phyloP scores from a whole-genome alignment of 208 protist genomes.

The Acanthamoeba healyi region DNA sequence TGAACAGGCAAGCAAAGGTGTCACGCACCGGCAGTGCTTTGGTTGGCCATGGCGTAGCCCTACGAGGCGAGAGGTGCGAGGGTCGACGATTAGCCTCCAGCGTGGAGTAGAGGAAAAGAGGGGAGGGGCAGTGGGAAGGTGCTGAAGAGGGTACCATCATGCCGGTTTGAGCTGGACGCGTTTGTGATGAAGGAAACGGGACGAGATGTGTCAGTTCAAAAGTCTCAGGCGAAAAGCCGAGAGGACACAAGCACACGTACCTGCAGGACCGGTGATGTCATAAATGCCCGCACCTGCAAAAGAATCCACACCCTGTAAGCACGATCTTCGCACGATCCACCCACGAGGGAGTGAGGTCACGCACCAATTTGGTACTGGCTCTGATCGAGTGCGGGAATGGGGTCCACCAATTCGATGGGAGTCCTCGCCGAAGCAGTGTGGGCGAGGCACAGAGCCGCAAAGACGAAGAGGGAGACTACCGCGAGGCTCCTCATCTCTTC shows the following conservation, averaged over 20 bases:
- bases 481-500: conserved; percentile 3
- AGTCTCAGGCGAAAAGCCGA: not conserved
- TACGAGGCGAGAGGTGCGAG: no score
- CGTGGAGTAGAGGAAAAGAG: no score
- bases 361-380: conserved; percentile 26
- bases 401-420: not conserved
- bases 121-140: not conserved
- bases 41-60: conserved; percentile 82
- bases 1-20: not conserved
- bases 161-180: conserved; percentile 55
- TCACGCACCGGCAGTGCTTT: conserved; percentile 61
- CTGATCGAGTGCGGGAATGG: not conserved
- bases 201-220: not conserved
- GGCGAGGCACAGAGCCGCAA: not conserved
- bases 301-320: not conserved
- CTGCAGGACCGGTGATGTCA: conserved; percentile 86
- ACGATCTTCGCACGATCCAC: not conserved
- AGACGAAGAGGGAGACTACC: not conserved
- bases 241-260: not conserved
- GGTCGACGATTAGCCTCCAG: no score
- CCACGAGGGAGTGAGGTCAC: not conserved
- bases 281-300: conserved; percentile 81
- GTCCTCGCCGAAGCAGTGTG: not conserved
- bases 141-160: conserved; percentile 22
- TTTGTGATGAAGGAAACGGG: not conserved